Base-by-base conservation (phyloP, 805 yeast genomes). In the Candida insectorum region DNA sequence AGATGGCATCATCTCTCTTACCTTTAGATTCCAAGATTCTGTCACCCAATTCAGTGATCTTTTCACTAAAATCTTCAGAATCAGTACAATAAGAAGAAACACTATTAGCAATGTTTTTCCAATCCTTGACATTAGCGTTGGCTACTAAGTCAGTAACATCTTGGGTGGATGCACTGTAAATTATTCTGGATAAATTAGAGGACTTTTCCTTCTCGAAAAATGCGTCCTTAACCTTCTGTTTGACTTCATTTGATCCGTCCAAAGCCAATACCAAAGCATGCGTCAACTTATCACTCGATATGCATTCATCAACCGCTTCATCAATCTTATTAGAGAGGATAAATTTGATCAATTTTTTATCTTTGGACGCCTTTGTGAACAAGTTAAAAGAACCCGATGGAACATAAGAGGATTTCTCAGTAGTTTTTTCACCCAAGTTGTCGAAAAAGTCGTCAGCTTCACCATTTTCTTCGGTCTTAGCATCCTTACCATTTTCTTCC, bases 211-310 rank as follows among this genome's bases (percentile, higher is more conserved):
- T 74, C 22, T 69, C 50, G 60, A 88, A 83, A 56, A 81, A 93
- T 12, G 82, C 81, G 49, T 75, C 71, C 49, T 75, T 79, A 3
- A 82, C 96, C 46, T 77, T 76, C 34, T 74, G 69, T 45, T 84
- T 83, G 53, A 81, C 65, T 13, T 48, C 49, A 13, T 74, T 78
- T 12, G 78, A 57, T 3, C 81, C 85, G 48, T 79, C 77, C 49
- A 84, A 60, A 0, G 97, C 85, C 40, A 93, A 70, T 17, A 89
- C 65, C 45, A 89, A 71, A 3, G 97, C 96, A 54, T 93, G 97
- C 15, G 75, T 57, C 15, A 87, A 58, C 39, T 74, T 72, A 31
- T 75, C 82, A 22, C 75, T 72, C 28, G 77, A 68, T 39, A 93
- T 61, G 43, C 91, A 78, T 16, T 69, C 51, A 21, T 79, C 73